phyloP scores from a whole-genome alignment of 164 flowering plant species.

The Annona squamosa region DNA sequence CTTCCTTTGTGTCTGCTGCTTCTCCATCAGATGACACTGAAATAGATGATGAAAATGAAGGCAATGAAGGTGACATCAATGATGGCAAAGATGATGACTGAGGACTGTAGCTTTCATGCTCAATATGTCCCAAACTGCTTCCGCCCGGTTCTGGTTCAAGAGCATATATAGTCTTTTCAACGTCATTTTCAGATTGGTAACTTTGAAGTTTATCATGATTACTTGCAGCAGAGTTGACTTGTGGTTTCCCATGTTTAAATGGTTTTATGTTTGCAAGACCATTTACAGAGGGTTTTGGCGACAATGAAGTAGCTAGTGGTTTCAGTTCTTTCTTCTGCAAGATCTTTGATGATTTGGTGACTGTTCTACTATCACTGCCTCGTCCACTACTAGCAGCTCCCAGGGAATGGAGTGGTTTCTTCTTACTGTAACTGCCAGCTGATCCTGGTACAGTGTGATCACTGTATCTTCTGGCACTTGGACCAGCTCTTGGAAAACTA shows the following conservation, averaged over 20 bases:
- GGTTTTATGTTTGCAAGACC: conserved; percentile 25
- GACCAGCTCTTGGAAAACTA: conserved; percentile 9
- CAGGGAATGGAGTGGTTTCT: not conserved
- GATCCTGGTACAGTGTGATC: not conserved
- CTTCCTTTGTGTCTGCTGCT: conserved; percentile 2
- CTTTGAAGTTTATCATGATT: conserved; percentile 19
- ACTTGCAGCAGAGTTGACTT: conserved; percentile 20
- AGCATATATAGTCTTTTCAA: conserved; percentile 32
- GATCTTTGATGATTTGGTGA: conserved; percentile 15
- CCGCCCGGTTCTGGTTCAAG: conserved; percentile 27
- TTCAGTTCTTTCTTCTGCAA: conserved; percentile 20
- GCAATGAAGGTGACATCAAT: conserved; percentile 12
- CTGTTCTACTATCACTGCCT: conserved; percentile 1
- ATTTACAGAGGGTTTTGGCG: conserved; percentile 25
- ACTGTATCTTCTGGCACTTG: not conserved
- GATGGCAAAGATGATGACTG: conserved; percentile 6
- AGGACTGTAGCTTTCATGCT: conserved; percentile 1
- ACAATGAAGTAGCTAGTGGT: conserved; percentile 19
- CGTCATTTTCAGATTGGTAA: conserved; percentile 14
- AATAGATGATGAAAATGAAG: conserved; percentile 9
- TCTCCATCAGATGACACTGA: conserved; percentile 11
- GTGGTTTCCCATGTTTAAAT: conserved; percentile 16
- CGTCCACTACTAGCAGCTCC: conserved; percentile 2
- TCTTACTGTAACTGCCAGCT: conserved; percentile 1
- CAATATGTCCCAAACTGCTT: conserved; percentile 6